Percentiles rank a stretch among this genome's conserved stretches.
These are phyloP conservation scores for Pythium monospermum DNA, from an alignment of 352 stramenopile species.

Conservation along the genomic window DNA sequence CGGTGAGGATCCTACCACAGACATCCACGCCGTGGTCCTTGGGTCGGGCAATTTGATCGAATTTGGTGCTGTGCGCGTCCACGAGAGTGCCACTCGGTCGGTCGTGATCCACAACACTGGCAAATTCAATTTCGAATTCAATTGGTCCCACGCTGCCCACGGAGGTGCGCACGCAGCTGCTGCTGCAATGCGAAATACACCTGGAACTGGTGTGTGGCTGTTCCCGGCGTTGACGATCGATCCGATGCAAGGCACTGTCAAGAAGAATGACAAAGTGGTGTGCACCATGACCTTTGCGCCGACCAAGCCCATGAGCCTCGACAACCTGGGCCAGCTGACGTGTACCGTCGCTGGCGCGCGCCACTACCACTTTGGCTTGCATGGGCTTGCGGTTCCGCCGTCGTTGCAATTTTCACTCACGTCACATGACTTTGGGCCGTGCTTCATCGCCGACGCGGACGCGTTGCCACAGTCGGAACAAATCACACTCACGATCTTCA, in stretches of 20 bases:
- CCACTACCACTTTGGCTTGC: constrained; percentile 73
- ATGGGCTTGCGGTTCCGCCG: constrained; percentile 74
- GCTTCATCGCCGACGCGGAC: constrained; percentile 86
- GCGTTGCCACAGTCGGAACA: constrained; percentile 49
- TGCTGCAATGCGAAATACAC: constrained; percentile 4
- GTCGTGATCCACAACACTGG: constrained; percentile 88
- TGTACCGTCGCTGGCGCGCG: constrained; percentile 86
- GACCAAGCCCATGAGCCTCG: constrained; percentile 64
- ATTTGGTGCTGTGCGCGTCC: constrained; percentile 85
- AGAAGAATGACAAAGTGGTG: constrained; percentile 79
- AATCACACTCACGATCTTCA: constrained; percentile 67
- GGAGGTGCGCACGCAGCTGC: background rate
- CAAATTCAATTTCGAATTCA: constrained; percentile 96
- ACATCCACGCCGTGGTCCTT: constrained; percentile 26
- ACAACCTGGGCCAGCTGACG: constrained; percentile 46
- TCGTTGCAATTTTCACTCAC: constrained; percentile 89
- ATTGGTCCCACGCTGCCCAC: constrained; percentile 62
- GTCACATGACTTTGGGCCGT: constrained; percentile 88
- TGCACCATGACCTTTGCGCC: constrained; percentile 79
- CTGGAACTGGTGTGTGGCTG: too few relatives aligned
- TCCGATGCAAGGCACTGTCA: constrained; percentile 78
- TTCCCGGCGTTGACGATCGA: constrained; percentile 50
- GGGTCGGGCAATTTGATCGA: constrained; percentile 53
- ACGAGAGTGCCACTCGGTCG: constrained; percentile 60
- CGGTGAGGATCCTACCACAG: constrained; percentile 33